Conservation (phyloP, 257 asterid genomes). For the Solanum bulbocastanum region DNA sequence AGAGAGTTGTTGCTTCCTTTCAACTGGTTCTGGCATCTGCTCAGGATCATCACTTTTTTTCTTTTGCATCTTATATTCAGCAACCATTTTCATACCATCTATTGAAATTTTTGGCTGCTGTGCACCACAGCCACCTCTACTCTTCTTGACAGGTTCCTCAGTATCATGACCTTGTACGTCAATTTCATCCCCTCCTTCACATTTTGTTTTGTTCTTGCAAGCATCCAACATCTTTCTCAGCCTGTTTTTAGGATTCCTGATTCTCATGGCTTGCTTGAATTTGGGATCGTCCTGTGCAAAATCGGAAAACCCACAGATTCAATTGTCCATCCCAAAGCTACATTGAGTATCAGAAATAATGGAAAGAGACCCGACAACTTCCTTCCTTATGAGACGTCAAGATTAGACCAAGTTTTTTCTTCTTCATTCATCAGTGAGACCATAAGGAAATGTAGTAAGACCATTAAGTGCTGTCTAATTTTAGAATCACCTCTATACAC, state of each 20-base stretch:
- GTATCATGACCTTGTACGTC: conserved; percentile 63
- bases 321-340: not conserved
- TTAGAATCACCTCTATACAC: not conserved
- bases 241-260: conserved; percentile 74
- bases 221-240: conserved; percentile 74
- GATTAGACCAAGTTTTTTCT: not conserved
- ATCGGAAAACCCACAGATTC: not conserved
- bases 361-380: not conserved
- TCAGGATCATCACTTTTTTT: conserved; percentile 85
- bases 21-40: conserved; percentile 96
- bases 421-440: not conserved
- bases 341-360: not conserved
- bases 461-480: not conserved
- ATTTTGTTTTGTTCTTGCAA: conserved; percentile 74
- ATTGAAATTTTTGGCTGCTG: conserved; percentile 89
- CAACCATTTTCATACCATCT: conserved; percentile 98
- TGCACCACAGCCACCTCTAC: conserved; percentile 96
- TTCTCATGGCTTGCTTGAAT: conserved; percentile 80
- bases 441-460: not conserved
- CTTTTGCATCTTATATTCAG: conserved; percentile 71
- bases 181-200: conserved; percentile 94
- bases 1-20: conserved; percentile 73
- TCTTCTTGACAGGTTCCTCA: conserved; percentile 70
- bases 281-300: conserved; percentile 59
- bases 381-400: not conserved